Conservation (phyloP, 805 yeast genomes). For the Sporopachydermia quercuum region DNA sequence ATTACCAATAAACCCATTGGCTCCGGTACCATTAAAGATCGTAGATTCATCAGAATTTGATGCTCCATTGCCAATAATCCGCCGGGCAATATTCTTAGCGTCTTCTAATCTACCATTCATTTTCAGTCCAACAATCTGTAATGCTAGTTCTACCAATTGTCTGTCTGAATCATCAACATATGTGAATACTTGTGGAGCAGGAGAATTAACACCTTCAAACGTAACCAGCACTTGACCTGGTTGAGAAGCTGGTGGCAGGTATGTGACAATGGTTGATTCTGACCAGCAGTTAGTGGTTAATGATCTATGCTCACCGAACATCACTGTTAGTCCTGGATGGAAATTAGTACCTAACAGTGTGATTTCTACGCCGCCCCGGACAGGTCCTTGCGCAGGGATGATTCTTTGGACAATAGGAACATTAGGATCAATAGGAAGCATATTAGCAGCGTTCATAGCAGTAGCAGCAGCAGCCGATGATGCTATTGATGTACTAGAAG, state of each 20-base stretch:
- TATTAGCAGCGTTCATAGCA: background rate
- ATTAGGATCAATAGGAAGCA: conserved; percentile 1
- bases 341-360: conserved; percentile 82
- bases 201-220: conserved; percentile 40
- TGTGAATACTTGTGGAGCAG: conserved; percentile 49
- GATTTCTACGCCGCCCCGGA: conserved; percentile 92
- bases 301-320: conserved; percentile 72
- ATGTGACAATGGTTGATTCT: conserved; percentile 83
- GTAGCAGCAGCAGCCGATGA: background rate
- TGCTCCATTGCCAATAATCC: conserved; percentile 59
- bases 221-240: conserved; percentile 89
- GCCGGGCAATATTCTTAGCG: conserved; percentile 82
- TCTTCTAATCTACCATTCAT: conserved; percentile 95
- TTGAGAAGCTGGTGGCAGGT: conserved; percentile 77
- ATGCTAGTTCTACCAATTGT: conserved; percentile 85
- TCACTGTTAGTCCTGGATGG: conserved; percentile 66
- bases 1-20: conserved; percentile 3
- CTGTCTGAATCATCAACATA: conserved; percentile 92
- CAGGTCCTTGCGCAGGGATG: conserved; percentile 91
- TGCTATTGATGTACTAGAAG: background rate
- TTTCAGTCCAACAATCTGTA: conserved; percentile 91
- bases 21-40: background rate
- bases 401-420: conserved; percentile 64
- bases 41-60: too few species aligned
- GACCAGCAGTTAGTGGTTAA: conserved; percentile 87